Evolutionary conservation across 768 basidiomycete genomes (phyloP), one percentile per base, ranked within the genome.

Genomic region (Macrolepiota dolichaula): DNA sequence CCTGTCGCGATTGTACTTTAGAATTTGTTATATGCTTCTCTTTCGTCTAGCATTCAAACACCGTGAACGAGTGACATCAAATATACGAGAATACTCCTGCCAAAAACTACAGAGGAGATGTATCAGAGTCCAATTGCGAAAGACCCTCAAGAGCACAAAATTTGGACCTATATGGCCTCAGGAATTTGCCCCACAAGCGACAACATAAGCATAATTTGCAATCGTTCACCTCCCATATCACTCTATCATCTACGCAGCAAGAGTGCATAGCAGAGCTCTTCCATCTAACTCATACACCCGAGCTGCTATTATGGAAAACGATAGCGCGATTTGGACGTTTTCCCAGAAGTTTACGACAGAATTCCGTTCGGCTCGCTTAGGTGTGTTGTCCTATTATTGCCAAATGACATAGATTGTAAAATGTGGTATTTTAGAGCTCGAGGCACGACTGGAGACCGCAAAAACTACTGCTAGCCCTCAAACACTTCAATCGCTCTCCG

Each of bases 361-460:
- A 47, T 88, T 87, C 65, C 82, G 84, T 65, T 68, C 77, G 6
- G 71, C 77, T 50, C 77, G 78, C 60, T 71, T 76, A 69, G 84
- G 85, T 86, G 74, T 72, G 81, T 73, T 61, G 62, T 55, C 59
- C 46, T 54, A 51, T 58, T 47, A 35, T 15, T 47, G 54, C 63
- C 55, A 29, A 25, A 55, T 54, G 51, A 54, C 56, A 54, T 56
- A 29, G 12, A 44, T 51, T 59, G 59, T 40, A 35, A 51, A 12
- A 62, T 32, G 3, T 51, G 62, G 60, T 51, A 61, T 50, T 47
- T 66, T 67, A 88, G 86, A 82, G 59, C 68, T 89, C 59, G 71
- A 78, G 61, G 69, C 76, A 3, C 82, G 79, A 36, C 67, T 88
- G 42, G 75, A 81, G 25, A 66, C 66, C 1, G 71, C 78, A 7